Base-by-base conservation (phyloP, 345 rosid species). In the Odontarrhena argentea region DNA sequence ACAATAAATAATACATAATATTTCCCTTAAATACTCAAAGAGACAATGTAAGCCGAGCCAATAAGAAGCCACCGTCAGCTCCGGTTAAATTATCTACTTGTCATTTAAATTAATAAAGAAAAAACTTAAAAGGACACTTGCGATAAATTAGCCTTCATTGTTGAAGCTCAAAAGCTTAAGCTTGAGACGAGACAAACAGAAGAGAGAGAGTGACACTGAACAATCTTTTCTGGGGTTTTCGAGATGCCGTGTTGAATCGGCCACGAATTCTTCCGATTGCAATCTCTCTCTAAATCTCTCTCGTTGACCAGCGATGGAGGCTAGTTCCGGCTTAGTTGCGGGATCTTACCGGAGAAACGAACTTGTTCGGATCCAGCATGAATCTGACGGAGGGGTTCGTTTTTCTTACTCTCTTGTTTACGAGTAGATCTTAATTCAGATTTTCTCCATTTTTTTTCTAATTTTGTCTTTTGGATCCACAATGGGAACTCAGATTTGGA, bases 301-400 rank as follows among this genome's bases (percentile, higher is more conserved):
- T 22, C 48, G 34, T 60, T 12, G 60, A 24, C 68, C 48, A 24
- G 24, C 69, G 10, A 95, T 95, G 99, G 96, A 95, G 76, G 86
- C 98, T n/a, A 91, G 76, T 77, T 85, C 87, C 26, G 99, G 96
- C 28, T 70, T 95, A 91, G 98, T 95, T 51, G 97, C 99, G 65
- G 99, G 99, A 26, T 95, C 99, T n/a, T 85, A 95, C 88, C 87
- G 86, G 79, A 79, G 89, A 76, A 95, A 95, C 75, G 96, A 95
- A 83, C 82, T 95, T 50, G 99, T 95, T 63, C 96, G 98, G 79
- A 95, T 95, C 74, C 96, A 88, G 28, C 93, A 95, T 66, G 99
- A 95, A 77, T 95, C 96, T 58, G 98, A 95, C 56, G 80, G 96
- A 49, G 96, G 87, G 92, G 99, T 95, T 71, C 44, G 97, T 88